Base-by-base conservation (phyloP, 176 grass and related monocot species). In the Oropetium thomaeum region DNA sequence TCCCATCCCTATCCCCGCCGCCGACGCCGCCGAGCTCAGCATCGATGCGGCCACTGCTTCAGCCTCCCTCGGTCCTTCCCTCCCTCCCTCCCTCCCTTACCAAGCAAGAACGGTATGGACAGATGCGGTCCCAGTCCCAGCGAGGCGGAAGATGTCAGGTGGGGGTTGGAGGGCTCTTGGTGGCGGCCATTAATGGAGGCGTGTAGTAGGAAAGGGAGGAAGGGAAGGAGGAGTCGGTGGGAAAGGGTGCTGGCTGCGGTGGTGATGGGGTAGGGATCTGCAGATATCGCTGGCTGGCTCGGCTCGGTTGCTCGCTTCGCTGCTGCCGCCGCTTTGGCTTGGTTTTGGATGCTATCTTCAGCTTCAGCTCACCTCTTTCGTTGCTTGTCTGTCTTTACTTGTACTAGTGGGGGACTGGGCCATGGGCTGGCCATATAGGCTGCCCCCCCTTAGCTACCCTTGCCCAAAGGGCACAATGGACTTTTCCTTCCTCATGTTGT, bases 131-230 rank as follows among this genome's bases (percentile, higher is more conserved):
- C 17, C 5, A 20, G 22, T n/a, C n/a, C n/a, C n/a, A n/a, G n/a
- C 3, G 45, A 51, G 45, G 22, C 8, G 30, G 29, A 14, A 52
- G 69, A 65, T 60, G 70, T 75, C 64, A 81, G 33, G 79, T 58
- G 58, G 86, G 84, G 37, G 62, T 71, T 45, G 69, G 82, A 70
- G 64, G 79, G 54, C 49, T 85, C 84, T 87, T 79, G 80, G 80
- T 87, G 85, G 70, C 59, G 59, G 75, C 88, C 84, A 93, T 93
- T 81, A 87, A 90, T 81, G 79, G 75, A 81, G 72, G n/a, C 4
- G 38, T 16, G 71, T 59, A 69, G 66, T 20, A 16, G 23, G 65
- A n/a, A 15, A n/a, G 13, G 8, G 35, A 40, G 23, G 52, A 1
- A 60, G 5, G 14, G 62, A 28, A 42, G 19, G 67, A 31, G 22